phyloP scores from a whole-genome alignment of 345 rosid genomes.

The Gossypium herbaceum region DNA sequence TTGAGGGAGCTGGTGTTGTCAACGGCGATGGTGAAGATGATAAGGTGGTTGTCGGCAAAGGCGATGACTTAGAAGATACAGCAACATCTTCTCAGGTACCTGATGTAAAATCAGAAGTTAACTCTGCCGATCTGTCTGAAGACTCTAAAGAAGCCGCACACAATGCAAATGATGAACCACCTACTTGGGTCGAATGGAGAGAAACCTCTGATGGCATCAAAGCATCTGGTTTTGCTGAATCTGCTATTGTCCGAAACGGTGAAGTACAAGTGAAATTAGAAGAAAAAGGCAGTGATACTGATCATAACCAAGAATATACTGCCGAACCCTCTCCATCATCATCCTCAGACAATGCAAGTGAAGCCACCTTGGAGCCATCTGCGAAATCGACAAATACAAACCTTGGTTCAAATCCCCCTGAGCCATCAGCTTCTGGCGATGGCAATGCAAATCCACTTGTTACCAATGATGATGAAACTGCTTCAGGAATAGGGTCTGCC shows the following conservation, averaged over 20 bases:
- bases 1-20: constrained; percentile 38
- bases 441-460: constrained; percentile 17
- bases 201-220: constrained; percentile 50
- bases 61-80: constrained; percentile 42
- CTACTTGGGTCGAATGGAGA: constrained; percentile 84
- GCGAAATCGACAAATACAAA: constrained; percentile 11
- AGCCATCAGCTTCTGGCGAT: constrained; percentile 17
- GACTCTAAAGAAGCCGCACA: constrained; percentile 39
- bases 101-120: constrained; percentile 38
- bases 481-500: constrained; percentile 10
- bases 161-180: constrained; percentile 43
- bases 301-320: constrained; percentile 16
- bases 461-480: constrained; percentile 13
- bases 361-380: background rate
- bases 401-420: constrained; percentile 5
- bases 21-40: constrained; percentile 29
- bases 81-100: constrained; percentile 42
- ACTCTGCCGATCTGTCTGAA: constrained; percentile 28
- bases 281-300: constrained; percentile 35
- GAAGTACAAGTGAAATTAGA: constrained; percentile 33
- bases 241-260: constrained; percentile 35
- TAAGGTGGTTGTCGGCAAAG: constrained; percentile 42
- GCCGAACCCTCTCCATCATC: constrained; percentile 24
- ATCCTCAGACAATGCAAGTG: constrained; percentile 16
- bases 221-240: constrained; percentile 35